phyloP scores from a whole-genome alignment of 495 filamentous ascomycete genomes.

The Cenococcum geophilum region DNA sequence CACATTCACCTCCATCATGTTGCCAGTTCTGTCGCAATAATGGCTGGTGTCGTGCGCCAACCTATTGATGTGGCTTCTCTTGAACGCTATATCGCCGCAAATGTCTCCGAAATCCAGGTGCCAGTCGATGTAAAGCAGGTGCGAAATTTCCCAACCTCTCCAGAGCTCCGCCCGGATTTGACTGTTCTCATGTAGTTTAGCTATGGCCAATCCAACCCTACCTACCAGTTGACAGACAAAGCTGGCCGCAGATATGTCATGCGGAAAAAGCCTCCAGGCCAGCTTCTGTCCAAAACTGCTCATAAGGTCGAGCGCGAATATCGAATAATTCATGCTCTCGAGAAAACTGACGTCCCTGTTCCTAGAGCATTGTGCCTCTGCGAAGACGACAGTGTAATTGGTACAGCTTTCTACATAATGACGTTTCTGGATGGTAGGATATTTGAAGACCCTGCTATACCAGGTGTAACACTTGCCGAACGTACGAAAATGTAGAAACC shows the following conservation, averaged over 20 bases:
- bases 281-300: slow-evolving; percentile 83
- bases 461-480: slow-evolving; percentile 61
- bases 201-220: slow-evolving; percentile 96
- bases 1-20: neutral
- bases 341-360: slow-evolving; percentile 73
- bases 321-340: slow-evolving; percentile 77
- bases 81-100: slow-evolving; percentile 65
- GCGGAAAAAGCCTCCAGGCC: slow-evolving; percentile 92
- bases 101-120: slow-evolving; percentile 71
- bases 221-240: slow-evolving; percentile 74
- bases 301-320: slow-evolving; percentile 96
- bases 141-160: slow-evolving; percentile 19
- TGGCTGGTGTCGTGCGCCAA: slow-evolving; percentile 86
- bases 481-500: slow-evolving; percentile 54
- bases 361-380: slow-evolving; percentile 82
- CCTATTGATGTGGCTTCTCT: slow-evolving; percentile 74
- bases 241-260: slow-evolving; percentile 68
- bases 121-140: slow-evolving; percentile 89
- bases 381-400: slow-evolving; percentile 69
- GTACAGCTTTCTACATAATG: slow-evolving; percentile 96
- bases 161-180: neutral
- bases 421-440: slow-evolving; percentile 86
- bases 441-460: slow-evolving; percentile 81
- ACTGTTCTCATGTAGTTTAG: slow-evolving; percentile 58
- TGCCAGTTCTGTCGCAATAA: slow-evolving; percentile 36